A percentile compares a stretch with the other conserved stretches of the same genome.
Conservation (phyloP, 2,329 filamentous ascomycete genomes). For the Fusarium redolens region DNA sequence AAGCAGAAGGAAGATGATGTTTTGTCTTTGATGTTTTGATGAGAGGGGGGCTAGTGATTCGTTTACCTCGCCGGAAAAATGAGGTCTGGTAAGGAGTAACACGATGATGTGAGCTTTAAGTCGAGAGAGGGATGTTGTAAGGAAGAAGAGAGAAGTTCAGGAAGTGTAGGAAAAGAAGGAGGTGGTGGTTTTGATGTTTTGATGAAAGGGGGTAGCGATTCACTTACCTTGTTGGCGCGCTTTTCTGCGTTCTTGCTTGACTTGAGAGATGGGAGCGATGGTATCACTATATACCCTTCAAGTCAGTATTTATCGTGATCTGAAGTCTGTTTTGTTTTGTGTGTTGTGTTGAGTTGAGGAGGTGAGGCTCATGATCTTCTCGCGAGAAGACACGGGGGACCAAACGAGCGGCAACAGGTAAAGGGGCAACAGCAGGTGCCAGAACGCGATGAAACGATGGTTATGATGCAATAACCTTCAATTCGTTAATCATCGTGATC, state of each 20-base stretch:
- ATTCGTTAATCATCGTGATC: background rate
- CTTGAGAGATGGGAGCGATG: background rate
- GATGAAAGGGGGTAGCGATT: background rate
- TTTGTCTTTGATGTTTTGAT: too few relatives aligned
- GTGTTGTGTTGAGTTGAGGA: background rate
- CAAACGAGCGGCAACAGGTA: background rate
- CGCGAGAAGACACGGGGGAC: background rate
- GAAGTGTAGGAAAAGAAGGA: background rate
- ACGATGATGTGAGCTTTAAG: too few relatives aligned
- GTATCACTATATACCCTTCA: background rate
- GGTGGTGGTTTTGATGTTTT: background rate
- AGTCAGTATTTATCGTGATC: background rate
- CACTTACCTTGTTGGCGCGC: conserved; percentile 11
- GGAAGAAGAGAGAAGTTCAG: background rate
- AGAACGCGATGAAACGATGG: background rate
- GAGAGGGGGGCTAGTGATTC: too few relatives aligned
- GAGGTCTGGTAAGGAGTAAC: background rate
- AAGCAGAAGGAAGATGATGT: too few relatives aligned
- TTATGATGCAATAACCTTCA: rapidly evolving
- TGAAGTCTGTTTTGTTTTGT: background rate
- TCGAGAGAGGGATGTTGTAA: background rate
- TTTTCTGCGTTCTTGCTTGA: background rate
- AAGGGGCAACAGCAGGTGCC: background rate
- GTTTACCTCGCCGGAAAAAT: too few relatives aligned
- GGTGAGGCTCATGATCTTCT: conserved; percentile 1